Percentiles rank a stretch among this genome's conserved stretches.
phyloP scores from a whole-genome alignment of 371 early-diverging fungal species.

The Mucor indicus region DNA sequence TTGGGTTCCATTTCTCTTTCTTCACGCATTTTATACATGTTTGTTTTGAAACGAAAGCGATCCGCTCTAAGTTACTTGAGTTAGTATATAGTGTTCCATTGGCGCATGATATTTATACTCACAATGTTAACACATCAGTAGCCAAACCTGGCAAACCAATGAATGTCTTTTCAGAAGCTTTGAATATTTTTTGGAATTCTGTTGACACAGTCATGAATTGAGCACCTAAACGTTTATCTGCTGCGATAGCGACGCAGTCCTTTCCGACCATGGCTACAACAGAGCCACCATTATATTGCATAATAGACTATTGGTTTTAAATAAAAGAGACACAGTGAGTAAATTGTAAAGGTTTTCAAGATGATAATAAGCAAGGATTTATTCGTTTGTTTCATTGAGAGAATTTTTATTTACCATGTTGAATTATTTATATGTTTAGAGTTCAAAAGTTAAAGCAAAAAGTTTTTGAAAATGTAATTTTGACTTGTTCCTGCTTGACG shows the following conservation, averaged over 20 bases:
- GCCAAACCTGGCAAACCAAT: constrained; percentile 96
- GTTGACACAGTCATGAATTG: constrained; percentile 93
- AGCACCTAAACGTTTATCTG: constrained; percentile 92
- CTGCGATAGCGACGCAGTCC: constrained; percentile 96
- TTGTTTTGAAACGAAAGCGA: constrained; percentile 90
- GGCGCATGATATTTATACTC: too few relatives aligned
- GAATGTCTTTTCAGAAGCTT: constrained; percentile 81
- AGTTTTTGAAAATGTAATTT: too few relatives aligned
- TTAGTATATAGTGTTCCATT: neutral
- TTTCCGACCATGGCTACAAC: constrained; percentile 99
- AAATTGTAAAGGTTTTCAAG: too few relatives aligned
- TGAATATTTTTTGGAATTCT: constrained; percentile 94
- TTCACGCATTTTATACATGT: constrained; percentile 97
- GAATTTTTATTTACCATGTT: too few relatives aligned
- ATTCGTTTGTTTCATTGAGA: too few relatives aligned
- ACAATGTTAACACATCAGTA: constrained; percentile 97
- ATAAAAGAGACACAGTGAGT: too few relatives aligned
- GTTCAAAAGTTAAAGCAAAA: too few relatives aligned
- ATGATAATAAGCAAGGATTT: too few relatives aligned
- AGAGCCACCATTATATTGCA: constrained; percentile 94
- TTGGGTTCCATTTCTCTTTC: constrained; percentile 96
- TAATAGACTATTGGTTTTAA: constrained; percentile 73
- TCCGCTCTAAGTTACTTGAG: constrained; percentile 66
- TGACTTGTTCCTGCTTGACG: too few relatives aligned
- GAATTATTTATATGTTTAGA: too few relatives aligned